phyloP scores from a whole-genome alignment of 306 rosid genomes.

The Lathyrus sativus region DNA sequence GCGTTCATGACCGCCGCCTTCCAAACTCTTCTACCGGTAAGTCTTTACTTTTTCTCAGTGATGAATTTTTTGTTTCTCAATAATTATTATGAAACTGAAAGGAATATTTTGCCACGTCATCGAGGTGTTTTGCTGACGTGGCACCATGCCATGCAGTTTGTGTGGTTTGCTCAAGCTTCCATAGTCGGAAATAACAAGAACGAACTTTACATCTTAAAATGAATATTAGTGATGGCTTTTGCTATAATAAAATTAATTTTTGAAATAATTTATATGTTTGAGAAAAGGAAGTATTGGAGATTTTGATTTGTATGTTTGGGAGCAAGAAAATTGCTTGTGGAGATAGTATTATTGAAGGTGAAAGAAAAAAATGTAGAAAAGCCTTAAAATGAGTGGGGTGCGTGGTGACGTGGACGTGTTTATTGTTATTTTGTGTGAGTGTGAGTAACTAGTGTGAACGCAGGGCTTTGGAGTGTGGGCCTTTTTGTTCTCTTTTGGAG shows the following conservation, averaged over 20 bases:
- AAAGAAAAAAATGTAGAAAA: neutral
- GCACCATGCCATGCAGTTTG: neutral
- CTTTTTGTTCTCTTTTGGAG: constrained; percentile 14
- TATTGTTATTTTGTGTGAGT: neutral
- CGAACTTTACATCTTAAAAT: neutral
- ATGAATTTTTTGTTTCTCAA: neutral
- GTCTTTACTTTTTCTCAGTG: constrained; percentile 27
- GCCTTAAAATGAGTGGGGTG: neutral
- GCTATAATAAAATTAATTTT: neutral
- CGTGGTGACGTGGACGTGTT: neutral
- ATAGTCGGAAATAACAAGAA: neutral
- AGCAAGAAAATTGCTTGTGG: neutral
- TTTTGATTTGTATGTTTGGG: neutral
- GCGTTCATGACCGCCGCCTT: constrained; percentile 39
- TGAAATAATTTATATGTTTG: neutral
- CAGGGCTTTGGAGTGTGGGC: constrained; percentile 5
- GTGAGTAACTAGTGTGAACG: constrained; percentile 42
- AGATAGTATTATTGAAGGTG: neutral
- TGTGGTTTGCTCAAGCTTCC: neutral
- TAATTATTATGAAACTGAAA: constrained; percentile 4
- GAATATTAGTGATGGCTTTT: neutral
- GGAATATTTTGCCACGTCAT: constrained; percentile 31
- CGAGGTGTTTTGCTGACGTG: constrained; percentile 24
- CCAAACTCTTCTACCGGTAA: constrained; percentile 53
- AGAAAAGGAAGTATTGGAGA: neutral